Conservation (phyloP, 106 monocot genomes). For the Gastrodia elata region DNA sequence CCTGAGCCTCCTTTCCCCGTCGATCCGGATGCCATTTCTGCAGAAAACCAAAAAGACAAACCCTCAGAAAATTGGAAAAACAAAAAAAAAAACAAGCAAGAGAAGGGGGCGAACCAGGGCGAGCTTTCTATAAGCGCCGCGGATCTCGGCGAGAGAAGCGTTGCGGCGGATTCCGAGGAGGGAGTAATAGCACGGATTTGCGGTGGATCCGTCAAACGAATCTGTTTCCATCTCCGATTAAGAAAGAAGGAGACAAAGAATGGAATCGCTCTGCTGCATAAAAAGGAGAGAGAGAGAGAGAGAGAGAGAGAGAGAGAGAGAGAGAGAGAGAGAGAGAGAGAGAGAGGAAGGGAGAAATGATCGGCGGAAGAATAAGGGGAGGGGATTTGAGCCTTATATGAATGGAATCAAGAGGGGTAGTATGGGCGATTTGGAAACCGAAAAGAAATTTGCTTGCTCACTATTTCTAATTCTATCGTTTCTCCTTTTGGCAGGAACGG, state of each 20-base stretch:
- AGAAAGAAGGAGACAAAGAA: not conserved
- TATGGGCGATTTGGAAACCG: not conserved
- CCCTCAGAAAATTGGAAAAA: not conserved
- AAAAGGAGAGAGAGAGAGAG: no score
- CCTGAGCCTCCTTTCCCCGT: constrained; percentile 49
- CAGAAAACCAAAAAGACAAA: not conserved
- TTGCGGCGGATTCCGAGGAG: constrained; percentile 59
- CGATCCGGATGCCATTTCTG: constrained; percentile 94
- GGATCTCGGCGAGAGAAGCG: constrained; percentile 68
- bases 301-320: no score
- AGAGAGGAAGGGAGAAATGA: no score
- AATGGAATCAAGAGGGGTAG: not conserved
- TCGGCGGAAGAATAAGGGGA: not conserved
- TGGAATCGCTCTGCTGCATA: no score
- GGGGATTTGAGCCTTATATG: not conserved
- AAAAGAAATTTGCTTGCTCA: no score
- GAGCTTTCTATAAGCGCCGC: constrained; percentile 70
- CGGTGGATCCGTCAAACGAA: constrained; percentile 18
- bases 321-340: no score
- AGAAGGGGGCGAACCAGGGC: constrained; percentile 32
- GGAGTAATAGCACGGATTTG: constrained; percentile 59
- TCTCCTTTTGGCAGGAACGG: not conserved
- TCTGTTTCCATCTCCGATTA: constrained; percentile 7
- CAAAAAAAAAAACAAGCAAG: not conserved
- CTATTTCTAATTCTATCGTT: not conserved